Base-by-base conservation (phyloP, 352 stramenopile species). In the Hyaloperonospora brassicae region DNA sequence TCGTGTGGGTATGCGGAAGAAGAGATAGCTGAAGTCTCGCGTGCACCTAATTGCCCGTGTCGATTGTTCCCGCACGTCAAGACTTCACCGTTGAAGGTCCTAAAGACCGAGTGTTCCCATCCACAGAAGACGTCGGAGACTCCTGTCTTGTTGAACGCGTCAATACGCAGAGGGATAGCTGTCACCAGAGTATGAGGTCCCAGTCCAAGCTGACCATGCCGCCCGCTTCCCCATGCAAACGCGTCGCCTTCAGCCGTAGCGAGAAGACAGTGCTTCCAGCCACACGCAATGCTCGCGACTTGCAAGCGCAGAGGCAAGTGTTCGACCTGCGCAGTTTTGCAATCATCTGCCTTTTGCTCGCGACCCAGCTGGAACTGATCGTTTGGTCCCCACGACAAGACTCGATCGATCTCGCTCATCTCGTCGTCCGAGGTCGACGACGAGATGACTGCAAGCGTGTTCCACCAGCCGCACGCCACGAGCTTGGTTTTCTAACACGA, bases 231-330 rank as follows among this genome's bases (percentile, higher is more conserved):
- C 80, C 79, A 91, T n/a, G 80, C 52, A 42, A 76, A 89, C 1
- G 79, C 75, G 1, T 70, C 53, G 0, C 77, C 74, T 31, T 72
- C 60, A 41, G 49, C 53, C 12, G 77, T 76, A 6, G 62, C 64
- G 0, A 93, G 44, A 43, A 93, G 62, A 9, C 75, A 86, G 59
- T 93, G 83, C 31, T 93, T 93, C 83, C 83, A 93, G 5, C 83
- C 80, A 59, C 83, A 90, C 0, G 83, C 68, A 39, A 93, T 48
- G 39, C 76, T 87, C 24, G 57, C n/a, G 41, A 89, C 69, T 17
- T 62, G 55, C 12, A 82, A 55, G 6, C 41, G 35, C 0, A 12
- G 27, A 50, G 59, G 50, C 11, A 83, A 51, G 17, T 53, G 47
- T 21, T 48, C 5, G 34, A 73, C 55, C n/a, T 59, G 31, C 7